phyloP scores from a whole-genome alignment of 2,329 filamentous ascomycete genomes.

The Fusarium stilboides region DNA sequence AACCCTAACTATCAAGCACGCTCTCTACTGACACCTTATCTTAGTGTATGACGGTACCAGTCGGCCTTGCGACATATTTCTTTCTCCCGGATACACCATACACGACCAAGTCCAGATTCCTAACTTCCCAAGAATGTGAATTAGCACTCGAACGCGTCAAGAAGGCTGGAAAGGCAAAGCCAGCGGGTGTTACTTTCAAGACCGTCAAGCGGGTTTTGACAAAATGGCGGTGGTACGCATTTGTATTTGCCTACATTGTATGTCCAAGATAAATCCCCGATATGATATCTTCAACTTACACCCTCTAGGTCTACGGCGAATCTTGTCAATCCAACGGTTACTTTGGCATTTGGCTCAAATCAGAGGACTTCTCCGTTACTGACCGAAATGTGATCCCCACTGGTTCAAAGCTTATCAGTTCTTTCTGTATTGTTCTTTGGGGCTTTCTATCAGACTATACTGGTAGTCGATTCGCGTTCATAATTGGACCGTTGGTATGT shows the following conservation, averaged over 20 bases:
- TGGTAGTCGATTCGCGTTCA: background rate
- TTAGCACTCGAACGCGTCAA: background rate
- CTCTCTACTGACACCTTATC: background rate
- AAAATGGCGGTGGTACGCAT: background rate
- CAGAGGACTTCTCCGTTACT: background rate
- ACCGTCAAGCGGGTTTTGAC: background rate
- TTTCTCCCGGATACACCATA: constrained; percentile 1
- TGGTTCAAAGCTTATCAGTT: background rate
- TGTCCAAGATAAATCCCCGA: background rate
- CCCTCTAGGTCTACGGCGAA: background rate
- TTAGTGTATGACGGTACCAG: background rate
- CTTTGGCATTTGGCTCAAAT: background rate
- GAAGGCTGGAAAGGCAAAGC: background rate
- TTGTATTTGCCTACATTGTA: background rate
- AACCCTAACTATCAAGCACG: background rate
- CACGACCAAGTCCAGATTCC: background rate
- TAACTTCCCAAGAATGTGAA: background rate
- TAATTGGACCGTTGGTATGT: background rate
- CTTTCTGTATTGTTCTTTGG: background rate
- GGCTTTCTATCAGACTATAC: constrained; percentile 1
- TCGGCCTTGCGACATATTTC: background rate
- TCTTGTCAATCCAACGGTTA: background rate
- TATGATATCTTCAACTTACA: background rate
- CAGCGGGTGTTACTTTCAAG: background rate
- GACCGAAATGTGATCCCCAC: background rate